These are phyloP conservation scores for Penicillium sp. DNA, from an alignment of 2,329 filamentous ascomycete species.

Conservation along the genomic window DNA sequence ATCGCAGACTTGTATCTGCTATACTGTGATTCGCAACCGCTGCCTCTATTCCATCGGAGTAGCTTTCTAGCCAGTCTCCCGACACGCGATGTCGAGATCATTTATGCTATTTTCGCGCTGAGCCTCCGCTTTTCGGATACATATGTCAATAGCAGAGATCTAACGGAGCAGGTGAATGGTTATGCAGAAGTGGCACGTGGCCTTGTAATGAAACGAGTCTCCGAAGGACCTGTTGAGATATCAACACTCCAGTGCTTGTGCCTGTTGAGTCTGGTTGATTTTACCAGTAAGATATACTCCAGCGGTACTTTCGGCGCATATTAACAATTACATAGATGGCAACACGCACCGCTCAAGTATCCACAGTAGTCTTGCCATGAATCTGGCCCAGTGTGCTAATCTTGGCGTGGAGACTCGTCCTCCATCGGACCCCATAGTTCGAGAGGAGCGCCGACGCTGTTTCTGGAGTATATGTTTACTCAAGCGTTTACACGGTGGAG, in stretches of 20 bases:
- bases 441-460: slow-evolving; percentile 44
- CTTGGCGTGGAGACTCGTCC: slow-evolving; percentile 43
- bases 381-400: slow-evolving; percentile 51
- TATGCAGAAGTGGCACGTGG: slow-evolving; percentile 43
- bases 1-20: slow-evolving; percentile 50
- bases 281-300: slow-evolving; percentile 39
- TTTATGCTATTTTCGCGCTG: slow-evolving; percentile 46
- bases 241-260: slow-evolving; percentile 50
- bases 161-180: slow-evolving; percentile 34
- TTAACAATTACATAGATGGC: slow-evolving; percentile 41
- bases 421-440: slow-evolving; percentile 20
- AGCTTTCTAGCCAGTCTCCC: slow-evolving; percentile 47
- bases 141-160: slow-evolving; percentile 25
- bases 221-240: slow-evolving; percentile 46
- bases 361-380: slow-evolving; percentile 51
- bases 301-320: not conserved
- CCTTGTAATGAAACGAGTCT: slow-evolving; percentile 44
- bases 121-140: slow-evolving; percentile 47
- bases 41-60: slow-evolving; percentile 51
- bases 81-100: slow-evolving; percentile 42
- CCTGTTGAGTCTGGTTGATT: slow-evolving; percentile 46
- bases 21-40: slow-evolving; percentile 56
- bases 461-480: slow-evolving; percentile 51
- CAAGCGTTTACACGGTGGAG: slow-evolving; percentile 49
- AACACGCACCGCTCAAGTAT: slow-evolving; percentile 50